Conservation (phyloP, 352 stramenopile genomes). For the Globisporangium takayamanum region DNA sequence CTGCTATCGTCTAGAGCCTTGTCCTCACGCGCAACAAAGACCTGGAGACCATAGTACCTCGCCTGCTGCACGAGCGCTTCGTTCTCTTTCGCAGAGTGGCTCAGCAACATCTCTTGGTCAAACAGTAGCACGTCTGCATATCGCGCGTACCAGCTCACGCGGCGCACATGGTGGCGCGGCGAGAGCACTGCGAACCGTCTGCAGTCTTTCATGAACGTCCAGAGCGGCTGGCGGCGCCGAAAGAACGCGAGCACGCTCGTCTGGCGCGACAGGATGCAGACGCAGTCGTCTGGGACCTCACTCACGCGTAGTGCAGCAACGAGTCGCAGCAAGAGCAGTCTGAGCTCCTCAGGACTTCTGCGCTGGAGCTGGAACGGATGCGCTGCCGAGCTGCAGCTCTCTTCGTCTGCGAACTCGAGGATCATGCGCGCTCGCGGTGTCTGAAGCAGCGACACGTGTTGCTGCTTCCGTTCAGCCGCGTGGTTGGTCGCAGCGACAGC, state of each 20-base stretch:
- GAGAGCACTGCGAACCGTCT: slow-evolving; percentile 12
- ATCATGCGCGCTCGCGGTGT: slow-evolving; percentile 1
- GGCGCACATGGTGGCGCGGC: slow-evolving; percentile 16
- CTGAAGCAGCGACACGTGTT: neutral
- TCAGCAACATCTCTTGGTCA: slow-evolving; percentile 26
- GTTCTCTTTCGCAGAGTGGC: slow-evolving; percentile 27
- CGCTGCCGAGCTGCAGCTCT: neutral
- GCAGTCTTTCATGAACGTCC: slow-evolving; percentile 36
- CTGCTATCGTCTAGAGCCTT: neutral
- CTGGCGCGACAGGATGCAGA: slow-evolving; percentile 25
- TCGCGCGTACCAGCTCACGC: slow-evolving; percentile 19
- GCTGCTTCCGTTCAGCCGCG: neutral
- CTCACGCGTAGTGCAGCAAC: slow-evolving; percentile 24
- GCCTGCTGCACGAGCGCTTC: slow-evolving; percentile 23
- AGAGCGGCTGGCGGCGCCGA: slow-evolving; percentile 19
- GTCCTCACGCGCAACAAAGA: slow-evolving; percentile 21
- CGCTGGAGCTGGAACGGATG: slow-evolving; percentile 1
- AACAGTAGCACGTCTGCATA: slow-evolving; percentile 26
- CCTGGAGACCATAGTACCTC: slow-evolving; percentile 16
- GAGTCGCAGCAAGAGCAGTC: slow-evolving; percentile 18
- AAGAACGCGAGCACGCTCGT: slow-evolving; percentile 20
- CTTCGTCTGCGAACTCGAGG: slow-evolving; percentile 14
- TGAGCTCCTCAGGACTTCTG: slow-evolving; percentile 11
- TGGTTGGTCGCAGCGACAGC: neutral
- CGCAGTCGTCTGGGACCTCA: slow-evolving; percentile 16